Evolutionary conservation across 345 rosid species (phyloP).

Genomic region (Eucalyptus paniculata): DNA sequence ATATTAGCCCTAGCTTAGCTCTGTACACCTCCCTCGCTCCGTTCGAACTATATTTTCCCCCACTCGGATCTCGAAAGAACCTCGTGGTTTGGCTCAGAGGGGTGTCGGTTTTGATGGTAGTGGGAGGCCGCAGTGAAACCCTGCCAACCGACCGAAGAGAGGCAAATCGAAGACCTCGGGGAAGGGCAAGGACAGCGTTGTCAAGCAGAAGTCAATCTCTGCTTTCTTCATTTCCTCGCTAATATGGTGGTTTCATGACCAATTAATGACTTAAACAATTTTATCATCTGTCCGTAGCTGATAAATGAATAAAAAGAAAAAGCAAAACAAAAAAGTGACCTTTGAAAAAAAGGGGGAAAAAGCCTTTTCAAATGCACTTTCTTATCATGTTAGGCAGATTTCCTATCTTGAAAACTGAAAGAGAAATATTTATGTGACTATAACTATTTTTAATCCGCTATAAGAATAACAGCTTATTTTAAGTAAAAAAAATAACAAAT

Average conservation of each 20-base stretch:
- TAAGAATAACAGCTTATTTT: no score
- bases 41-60: neutral
- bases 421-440: no score
- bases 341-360: no score
- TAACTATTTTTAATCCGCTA: no score
- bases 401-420: neutral
- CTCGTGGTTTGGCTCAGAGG: neutral
- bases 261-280: neutral
- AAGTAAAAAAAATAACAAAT: no score
- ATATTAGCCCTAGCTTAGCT: neutral
- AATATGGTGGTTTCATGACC: no score
- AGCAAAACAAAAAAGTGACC: no score
- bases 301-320: no score
- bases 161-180: conserved; percentile 41
- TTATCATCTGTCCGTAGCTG: neutral
- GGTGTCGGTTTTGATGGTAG: conserved; percentile 1
- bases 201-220: conserved; percentile 56
- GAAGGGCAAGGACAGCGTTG: conserved; percentile 51
- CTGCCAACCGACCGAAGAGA: conserved; percentile 38
- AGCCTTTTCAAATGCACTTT: no score
- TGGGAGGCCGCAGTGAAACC: conserved; percentile 24
- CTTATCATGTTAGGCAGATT: no score
- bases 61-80: neutral
- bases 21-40: neutral
- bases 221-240: neutral